These are phyloP conservation scores for Fraxinus xanthoxyloides DNA, from an alignment of 305 asterid genomes.

Conservation along the genomic window DNA sequence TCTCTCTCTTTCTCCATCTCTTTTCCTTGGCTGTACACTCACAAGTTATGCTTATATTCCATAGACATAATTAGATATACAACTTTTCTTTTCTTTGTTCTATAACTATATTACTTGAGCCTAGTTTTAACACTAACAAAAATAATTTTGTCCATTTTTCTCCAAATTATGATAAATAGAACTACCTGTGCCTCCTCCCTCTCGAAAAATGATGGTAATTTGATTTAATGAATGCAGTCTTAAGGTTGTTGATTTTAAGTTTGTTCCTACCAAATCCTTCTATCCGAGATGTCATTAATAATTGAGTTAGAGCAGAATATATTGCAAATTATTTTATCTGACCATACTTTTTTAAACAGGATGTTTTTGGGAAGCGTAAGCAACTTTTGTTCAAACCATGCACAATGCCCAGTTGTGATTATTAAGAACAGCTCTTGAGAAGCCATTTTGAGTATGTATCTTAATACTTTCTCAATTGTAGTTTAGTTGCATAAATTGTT, in stretches of 20 bases:
- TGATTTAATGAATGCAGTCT: not conserved
- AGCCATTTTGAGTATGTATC: conserved; percentile 7
- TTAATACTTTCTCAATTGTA: not conserved
- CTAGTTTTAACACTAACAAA: not conserved
- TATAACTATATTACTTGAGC: not conserved
- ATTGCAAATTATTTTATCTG: not conserved
- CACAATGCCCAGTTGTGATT: conserved; percentile 52
- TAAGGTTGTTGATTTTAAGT: not conserved
- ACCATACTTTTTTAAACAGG: conserved; percentile 27
- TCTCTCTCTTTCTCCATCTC: not conserved
- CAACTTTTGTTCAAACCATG: conserved; percentile 46
- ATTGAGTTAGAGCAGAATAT: not conserved
- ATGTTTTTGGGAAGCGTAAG: conserved; percentile 59
- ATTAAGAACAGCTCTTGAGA: conserved; percentile 33
- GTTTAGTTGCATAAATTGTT: not conserved
- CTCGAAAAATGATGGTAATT: not conserved
- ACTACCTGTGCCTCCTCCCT: not conserved
- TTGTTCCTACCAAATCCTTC: not conserved
- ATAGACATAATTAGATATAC: not conserved
- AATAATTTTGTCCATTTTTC: not conserved
- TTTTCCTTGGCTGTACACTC: not conserved
- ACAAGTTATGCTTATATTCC: not conserved
- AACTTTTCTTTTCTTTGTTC: not conserved
- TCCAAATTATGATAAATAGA: not conserved
- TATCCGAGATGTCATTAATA: not conserved